Conservation (phyloP, 106 monocot species). For the Apostasia shenzhenica region DNA sequence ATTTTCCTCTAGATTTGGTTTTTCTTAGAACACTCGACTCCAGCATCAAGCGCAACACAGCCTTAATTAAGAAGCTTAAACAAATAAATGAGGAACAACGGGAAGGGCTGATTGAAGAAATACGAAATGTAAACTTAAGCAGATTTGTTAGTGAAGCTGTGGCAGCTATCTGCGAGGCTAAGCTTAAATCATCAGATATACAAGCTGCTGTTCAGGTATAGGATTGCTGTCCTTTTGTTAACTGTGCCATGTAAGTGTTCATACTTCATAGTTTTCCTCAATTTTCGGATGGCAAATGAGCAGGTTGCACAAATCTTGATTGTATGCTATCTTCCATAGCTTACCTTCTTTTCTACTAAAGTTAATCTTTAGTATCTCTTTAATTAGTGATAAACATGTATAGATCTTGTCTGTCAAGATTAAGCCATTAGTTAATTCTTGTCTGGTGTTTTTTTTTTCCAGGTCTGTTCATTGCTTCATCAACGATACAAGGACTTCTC, state of each 20-base stretch:
- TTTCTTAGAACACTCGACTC: slow-evolving; percentile 91
- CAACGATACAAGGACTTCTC: slow-evolving; percentile 97
- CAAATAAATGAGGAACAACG: slow-evolving; percentile 85
- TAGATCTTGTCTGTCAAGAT: no score
- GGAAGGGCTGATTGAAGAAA: slow-evolving; percentile 82
- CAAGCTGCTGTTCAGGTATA: slow-evolving; percentile 95
- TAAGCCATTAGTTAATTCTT: no score
- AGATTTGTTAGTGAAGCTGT: slow-evolving; percentile 99
- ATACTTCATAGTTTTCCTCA: neutral
- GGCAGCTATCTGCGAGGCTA: slow-evolving; percentile 86
- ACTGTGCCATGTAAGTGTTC: neutral
- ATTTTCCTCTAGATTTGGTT: slow-evolving; percentile 47
- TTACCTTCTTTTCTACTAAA: no score
- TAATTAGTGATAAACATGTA: no score
- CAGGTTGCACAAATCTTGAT: no score
- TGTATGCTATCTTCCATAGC: no score
- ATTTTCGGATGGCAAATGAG: no score
- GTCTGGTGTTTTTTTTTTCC: neutral
- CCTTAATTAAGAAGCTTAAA: slow-evolving; percentile 93
- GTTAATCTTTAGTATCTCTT: no score
- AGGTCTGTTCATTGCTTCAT: slow-evolving; percentile 82
- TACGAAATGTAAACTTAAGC: slow-evolving; percentile 90
- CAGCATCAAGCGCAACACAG: slow-evolving; percentile 84
- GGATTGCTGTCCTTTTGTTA: no score
- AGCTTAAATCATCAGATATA: slow-evolving; percentile 85